Evolutionary conservation across 306 rosid species (phyloP).

Genomic region (Rosa multiflora): DNA sequence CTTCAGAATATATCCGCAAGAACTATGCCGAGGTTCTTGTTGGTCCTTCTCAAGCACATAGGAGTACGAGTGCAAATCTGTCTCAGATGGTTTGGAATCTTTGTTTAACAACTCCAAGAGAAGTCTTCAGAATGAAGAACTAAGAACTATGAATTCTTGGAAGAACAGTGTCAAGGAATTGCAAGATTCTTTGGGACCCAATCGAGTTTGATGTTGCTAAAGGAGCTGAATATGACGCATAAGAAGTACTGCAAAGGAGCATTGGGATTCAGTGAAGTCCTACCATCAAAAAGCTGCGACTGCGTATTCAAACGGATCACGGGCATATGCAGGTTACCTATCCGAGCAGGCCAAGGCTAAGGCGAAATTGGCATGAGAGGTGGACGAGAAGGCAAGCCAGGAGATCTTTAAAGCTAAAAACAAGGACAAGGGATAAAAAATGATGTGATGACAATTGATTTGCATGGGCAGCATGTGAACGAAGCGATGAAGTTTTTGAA

Average conservation of each 20-base stretch:
- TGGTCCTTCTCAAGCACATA: constrained; percentile 43
- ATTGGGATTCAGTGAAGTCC: constrained; percentile 67
- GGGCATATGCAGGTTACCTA: constrained; percentile 64
- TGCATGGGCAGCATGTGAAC: constrained; percentile 91
- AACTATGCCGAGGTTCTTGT: constrained; percentile 62
- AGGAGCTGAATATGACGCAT: constrained; percentile 57
- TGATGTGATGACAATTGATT: constrained; percentile 80
- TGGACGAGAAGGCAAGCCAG: too few relatives aligned
- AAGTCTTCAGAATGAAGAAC: constrained; percentile 37
- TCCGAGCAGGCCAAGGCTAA: too few relatives aligned
- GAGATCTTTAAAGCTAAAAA: too few relatives aligned
- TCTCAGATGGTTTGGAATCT: constrained; percentile 82
- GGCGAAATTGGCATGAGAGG: too few relatives aligned
- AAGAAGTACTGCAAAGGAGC: constrained; percentile 66
- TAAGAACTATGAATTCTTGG: constrained; percentile 60
- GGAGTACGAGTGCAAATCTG: constrained; percentile 41
- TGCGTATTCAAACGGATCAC: constrained; percentile 57
- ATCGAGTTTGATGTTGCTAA: constrained; percentile 43
- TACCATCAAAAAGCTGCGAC: constrained; percentile 67
- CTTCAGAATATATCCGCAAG: constrained; percentile 46
- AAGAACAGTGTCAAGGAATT: constrained; percentile 66
- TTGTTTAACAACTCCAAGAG: constrained; percentile 52
- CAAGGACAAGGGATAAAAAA: constrained; percentile 60
- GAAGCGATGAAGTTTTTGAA: constrained; percentile 80
- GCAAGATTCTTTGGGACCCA: constrained; percentile 60